phyloP scores from a whole-genome alignment of 2,329 filamentous ascomycete species.

The Aspergillus brasiliensis region DNA sequence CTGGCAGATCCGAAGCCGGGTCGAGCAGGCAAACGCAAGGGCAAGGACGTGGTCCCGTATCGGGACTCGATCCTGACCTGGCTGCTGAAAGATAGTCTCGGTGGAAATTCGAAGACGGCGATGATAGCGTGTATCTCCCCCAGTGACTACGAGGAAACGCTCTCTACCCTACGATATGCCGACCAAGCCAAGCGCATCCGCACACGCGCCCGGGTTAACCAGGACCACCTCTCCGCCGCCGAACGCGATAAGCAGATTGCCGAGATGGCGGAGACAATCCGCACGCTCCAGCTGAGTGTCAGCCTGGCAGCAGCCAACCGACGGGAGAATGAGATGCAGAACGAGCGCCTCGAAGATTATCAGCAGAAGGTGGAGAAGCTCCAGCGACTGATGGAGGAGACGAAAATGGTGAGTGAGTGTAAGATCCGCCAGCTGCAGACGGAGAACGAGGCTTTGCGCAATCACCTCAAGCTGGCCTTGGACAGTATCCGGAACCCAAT shows the following conservation, averaged over 20 bases:
- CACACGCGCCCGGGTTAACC: slow-evolving; percentile 90
- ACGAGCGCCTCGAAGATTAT: slow-evolving; percentile 89
- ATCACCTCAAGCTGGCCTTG: slow-evolving; percentile 85
- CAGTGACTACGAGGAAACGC: slow-evolving; percentile 93
- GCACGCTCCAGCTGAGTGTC: slow-evolving; percentile 74
- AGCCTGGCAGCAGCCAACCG: slow-evolving; percentile 69
- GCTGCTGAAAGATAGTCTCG: slow-evolving; percentile 93
- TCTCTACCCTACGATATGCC: slow-evolving; percentile 93
- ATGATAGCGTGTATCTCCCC: slow-evolving; percentile 99
- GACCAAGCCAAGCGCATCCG: slow-evolving; percentile 98
- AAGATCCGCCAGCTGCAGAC: slow-evolving; percentile 89
- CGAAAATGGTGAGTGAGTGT: slow-evolving; percentile 82
- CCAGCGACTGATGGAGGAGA: slow-evolving; percentile 96
- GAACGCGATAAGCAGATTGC: slow-evolving; percentile 92
- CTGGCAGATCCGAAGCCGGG: slow-evolving; percentile 73
- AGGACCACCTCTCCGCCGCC: slow-evolving; percentile 88
- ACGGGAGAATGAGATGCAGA: slow-evolving; percentile 70
- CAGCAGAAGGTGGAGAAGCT: slow-evolving; percentile 85
- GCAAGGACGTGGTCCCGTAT: slow-evolving; percentile 80
- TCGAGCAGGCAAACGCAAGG: slow-evolving; percentile 57
- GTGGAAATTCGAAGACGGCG: slow-evolving; percentile 96
- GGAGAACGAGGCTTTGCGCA: slow-evolving; percentile 83
- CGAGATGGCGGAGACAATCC: slow-evolving; percentile 95
- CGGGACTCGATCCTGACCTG: slow-evolving; percentile 82
- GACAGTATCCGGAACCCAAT: slow-evolving; percentile 91